Percentiles rank a stretch among this genome's conserved stretches.
Conservation (phyloP, 2,329 filamentous ascomycete genomes). For the Orbilia blumenaviensis region DNA sequence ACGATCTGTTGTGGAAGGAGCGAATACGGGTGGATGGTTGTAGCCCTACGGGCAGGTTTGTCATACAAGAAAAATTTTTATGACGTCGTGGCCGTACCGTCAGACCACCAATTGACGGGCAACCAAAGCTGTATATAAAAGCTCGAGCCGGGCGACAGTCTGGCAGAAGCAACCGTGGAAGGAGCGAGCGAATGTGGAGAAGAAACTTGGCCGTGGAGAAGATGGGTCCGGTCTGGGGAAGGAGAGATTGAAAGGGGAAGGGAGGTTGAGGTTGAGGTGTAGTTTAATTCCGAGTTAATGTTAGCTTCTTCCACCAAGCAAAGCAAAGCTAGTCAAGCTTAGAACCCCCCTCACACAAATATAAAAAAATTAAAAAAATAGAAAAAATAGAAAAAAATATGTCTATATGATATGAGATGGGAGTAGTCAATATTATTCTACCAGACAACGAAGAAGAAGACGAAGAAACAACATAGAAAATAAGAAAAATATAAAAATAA, state of each 20-base stretch:
- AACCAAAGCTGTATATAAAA: constrained; percentile 31
- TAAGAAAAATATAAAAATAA: background rate
- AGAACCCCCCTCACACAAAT: constrained; percentile 1
- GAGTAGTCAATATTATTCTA: too few relatives aligned
- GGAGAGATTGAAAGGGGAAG: constrained; percentile 38
- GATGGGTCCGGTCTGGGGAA: constrained; percentile 46
- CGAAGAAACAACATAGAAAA: constrained; percentile 10
- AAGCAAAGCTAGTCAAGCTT: constrained; percentile 4
- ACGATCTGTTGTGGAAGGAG: background rate
- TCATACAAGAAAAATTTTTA: constrained; percentile 23
- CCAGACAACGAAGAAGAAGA: background rate
- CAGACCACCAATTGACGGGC: constrained; percentile 17
- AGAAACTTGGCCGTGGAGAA: constrained; percentile 1
- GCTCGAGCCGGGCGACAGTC: constrained; percentile 17
- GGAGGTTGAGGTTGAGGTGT: background rate
- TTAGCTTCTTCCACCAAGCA: background rate
- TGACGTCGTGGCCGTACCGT: constrained; percentile 30
- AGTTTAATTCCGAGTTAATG: constrained; percentile 1
- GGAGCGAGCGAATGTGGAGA: constrained; percentile 38
- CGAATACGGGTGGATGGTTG: background rate
- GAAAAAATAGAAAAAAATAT: constrained; percentile 7
- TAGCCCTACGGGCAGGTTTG: background rate
- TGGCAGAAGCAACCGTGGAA: background rate
- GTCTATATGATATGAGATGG: too few relatives aligned
- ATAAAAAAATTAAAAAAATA: constrained; percentile 15